Evolutionary conservation across 768 basidiomycete species (phyloP).

Genomic region (Suillus subaureus): DNA sequence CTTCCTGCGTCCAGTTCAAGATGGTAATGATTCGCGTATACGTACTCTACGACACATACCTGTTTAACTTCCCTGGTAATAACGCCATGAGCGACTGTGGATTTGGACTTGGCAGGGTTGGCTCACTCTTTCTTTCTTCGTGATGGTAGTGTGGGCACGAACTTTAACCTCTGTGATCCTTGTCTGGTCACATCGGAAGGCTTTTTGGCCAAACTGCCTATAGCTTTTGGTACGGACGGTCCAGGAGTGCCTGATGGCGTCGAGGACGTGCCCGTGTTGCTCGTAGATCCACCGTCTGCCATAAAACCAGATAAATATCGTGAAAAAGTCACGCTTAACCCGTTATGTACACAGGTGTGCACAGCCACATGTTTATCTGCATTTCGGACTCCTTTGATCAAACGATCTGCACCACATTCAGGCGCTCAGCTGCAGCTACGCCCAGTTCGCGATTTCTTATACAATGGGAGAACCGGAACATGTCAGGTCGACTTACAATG

Average conservation of each 20-base stretch:
- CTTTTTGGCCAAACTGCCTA: slow-evolving; percentile 75
- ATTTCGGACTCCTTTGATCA: not conserved
- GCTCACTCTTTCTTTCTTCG: slow-evolving; percentile 75
- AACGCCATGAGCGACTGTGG: slow-evolving; percentile 19
- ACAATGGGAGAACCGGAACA: slow-evolving; percentile 54
- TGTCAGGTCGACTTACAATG: slow-evolving; percentile 82
- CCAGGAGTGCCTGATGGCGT: slow-evolving; percentile 10
- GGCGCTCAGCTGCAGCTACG: not conserved
- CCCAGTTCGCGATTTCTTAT: not conserved
- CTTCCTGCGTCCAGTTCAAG: slow-evolving; percentile 46
- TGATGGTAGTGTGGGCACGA: slow-evolving; percentile 75
- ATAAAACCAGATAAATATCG: slow-evolving; percentile 13
- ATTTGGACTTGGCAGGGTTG: not conserved
- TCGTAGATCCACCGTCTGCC: slow-evolving; percentile 8
- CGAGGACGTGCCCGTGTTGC: slow-evolving; percentile 8
- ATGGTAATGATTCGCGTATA: not conserved
- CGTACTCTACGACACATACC: slow-evolving; percentile 40
- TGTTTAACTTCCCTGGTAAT: slow-evolving; percentile 61
- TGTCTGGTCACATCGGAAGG: slow-evolving; percentile 71
- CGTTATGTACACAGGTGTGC: not conserved
- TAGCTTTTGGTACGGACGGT: slow-evolving; percentile 56
- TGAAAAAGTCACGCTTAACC: slow-evolving; percentile 13
- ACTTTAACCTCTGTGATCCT: slow-evolving; percentile 77
- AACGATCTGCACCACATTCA: not conserved
- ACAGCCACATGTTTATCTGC: slow-evolving; percentile 2